Base-by-base conservation (phyloP, 1,139 yeast species). In the Casaregolazyma suthepensis region DNA sequence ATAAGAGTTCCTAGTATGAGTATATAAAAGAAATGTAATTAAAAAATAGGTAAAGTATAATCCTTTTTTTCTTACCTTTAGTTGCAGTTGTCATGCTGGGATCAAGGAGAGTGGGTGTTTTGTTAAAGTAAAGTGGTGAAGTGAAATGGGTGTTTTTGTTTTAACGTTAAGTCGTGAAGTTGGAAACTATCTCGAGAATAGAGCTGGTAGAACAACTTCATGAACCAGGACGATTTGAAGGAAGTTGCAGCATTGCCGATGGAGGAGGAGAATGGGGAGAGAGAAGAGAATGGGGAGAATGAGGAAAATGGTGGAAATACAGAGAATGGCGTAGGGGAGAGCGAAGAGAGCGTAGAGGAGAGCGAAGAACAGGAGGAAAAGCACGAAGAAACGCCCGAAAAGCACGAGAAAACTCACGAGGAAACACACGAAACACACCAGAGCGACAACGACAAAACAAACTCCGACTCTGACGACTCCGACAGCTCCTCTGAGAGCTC, bases 71-170 rank as follows among this genome's bases (percentile, higher is more conserved):
- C 52, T n/a, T 22, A 49, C 67, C 68, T 55, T 63, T 62, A 22
- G 63, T 59, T n/a, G 68, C 68, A 35, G 59, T 63, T 5, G 68
- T 68, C 64, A 63, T 63, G 40, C 40, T 35, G 40, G 40, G 40
- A 23, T 23, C 26, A 22, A 26, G 31, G 10, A 26, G 31, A 2
- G 10, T 5, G 10, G 10, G 31, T 26, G n/a, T n/a, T n/a, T n/a
- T n/a, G n/a, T n/a, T n/a, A n/a, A n/a, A n/a, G n/a, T n/a, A n/a
- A n/a, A n/a, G n/a, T n/a, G n/a, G n/a, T n/a, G n/a, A n/a, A n/a
- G n/a, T n/a, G n/a, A n/a, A n/a, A n/a, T n/a, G n/a, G n/a, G n/a
- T n/a, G n/a, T n/a, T n/a, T n/a, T n/a, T n/a, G n/a, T n/a, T n/a
- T n/a, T n/a, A n/a, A n/a, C n/a, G n/a, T n/a, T n/a, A n/a, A n/a